A percentile compares a stretch with the other conserved stretches of the same genome.
phyloP scores from a whole-genome alignment of 163 green algal genomes.

The Smithsoniella earleae region DNA sequence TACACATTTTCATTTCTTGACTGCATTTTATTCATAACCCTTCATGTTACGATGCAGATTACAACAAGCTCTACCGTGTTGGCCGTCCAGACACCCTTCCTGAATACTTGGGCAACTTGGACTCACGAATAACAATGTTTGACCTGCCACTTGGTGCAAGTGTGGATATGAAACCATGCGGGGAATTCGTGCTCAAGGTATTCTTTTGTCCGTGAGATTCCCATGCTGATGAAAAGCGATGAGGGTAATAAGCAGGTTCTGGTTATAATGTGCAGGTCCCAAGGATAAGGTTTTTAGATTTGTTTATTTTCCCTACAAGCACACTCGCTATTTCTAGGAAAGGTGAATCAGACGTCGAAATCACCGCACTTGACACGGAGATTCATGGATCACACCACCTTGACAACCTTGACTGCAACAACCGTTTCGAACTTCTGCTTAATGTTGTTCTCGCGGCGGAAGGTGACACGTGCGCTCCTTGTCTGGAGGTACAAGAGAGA shows the following conservation, averaged over 20 bases:
- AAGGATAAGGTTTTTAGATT: conserved; percentile 11
- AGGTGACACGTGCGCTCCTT: neutral
- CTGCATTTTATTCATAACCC: no score
- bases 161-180: neutral
- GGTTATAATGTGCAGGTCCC: neutral
- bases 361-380: conserved; percentile 2
- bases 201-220: neutral
- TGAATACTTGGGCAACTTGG: neutral
- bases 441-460: neutral
- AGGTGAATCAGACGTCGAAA: neutral
- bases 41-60: neutral
- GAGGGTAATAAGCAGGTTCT: neutral
- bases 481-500: no score
- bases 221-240: neutral
- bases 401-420: conserved; percentile 17
- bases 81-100: neutral
- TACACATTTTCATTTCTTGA: no score
- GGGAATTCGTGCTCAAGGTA: conserved; percentile 12
- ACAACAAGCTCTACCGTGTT: conserved; percentile 20
- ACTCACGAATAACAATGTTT: conserved; percentile 8
- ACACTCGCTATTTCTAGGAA: neutral
- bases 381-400: conserved; percentile 29
- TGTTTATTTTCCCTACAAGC: conserved; percentile 18
- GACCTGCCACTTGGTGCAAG: conserved; percentile 14
- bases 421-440: conserved; percentile 26